Conservation (phyloP, 768 basidiomycete genomes). For the Russula sp. region DNA sequence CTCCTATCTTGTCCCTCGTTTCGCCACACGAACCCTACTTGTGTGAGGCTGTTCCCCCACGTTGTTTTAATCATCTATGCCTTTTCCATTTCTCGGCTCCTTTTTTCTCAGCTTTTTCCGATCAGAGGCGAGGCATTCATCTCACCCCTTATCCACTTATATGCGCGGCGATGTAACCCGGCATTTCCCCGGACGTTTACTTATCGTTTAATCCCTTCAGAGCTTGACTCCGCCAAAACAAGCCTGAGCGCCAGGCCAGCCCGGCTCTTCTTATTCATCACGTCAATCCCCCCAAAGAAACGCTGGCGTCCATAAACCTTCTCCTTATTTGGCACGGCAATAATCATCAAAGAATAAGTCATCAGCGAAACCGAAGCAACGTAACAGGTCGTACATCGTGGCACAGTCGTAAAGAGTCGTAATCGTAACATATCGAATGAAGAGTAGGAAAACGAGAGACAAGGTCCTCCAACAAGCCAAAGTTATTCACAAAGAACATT, state of each 20-base stretch:
- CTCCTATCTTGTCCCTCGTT: not conserved
- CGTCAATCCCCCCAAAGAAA: conserved; percentile 26
- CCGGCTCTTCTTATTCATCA: conserved; percentile 25
- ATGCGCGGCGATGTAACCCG: conserved; percentile 27
- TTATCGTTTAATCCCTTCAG: conserved; percentile 24
- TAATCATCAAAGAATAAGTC: conserved; percentile 25
- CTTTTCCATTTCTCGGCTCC: conserved; percentile 31
- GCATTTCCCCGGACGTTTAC: conserved; percentile 23
- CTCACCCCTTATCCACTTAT: conserved; percentile 30
- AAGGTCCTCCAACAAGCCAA: conserved; percentile 35
- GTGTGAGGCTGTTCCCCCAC: conserved; percentile 29
- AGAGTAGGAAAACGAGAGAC: conserved; percentile 35
- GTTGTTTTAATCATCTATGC: conserved; percentile 32
- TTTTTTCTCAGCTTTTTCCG: conserved; percentile 30
- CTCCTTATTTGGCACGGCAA: conserved; percentile 19
- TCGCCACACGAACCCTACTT: conserved; percentile 16
- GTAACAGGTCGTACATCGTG: conserved; percentile 31
- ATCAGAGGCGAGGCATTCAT: conserved; percentile 31
- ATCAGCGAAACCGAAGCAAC: conserved; percentile 23
- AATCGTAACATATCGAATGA: conserved; percentile 32
- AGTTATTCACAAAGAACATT: conserved; percentile 8
- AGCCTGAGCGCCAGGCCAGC: conserved; percentile 21
- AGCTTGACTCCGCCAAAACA: conserved; percentile 26
- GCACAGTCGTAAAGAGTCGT: conserved; percentile 36
- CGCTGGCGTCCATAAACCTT: conserved; percentile 13